phyloP scores from a whole-genome alignment of 768 basidiomycete genomes.

The Mycena sanguinolenta region DNA sequence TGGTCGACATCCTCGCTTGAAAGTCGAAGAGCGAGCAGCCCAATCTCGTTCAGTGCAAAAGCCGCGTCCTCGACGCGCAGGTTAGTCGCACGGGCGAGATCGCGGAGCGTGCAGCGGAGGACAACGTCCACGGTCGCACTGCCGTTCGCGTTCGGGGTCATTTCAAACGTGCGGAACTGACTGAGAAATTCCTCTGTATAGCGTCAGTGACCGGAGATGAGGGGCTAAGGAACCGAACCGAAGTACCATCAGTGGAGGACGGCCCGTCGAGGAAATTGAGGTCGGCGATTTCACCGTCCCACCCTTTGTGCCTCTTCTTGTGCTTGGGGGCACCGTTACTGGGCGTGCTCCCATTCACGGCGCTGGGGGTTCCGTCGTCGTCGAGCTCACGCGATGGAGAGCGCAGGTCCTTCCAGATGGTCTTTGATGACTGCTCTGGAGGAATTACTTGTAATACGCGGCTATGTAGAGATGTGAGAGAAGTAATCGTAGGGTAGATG shows the following conservation, averaged over 20 bases:
- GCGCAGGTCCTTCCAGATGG: slow-evolving; percentile 57
- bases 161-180: slow-evolving; percentile 69
- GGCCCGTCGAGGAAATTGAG: slow-evolving; percentile 49
- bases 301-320: slow-evolving; percentile 74
- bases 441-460: slow-evolving; percentile 75
- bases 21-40: slow-evolving; percentile 70
- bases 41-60: slow-evolving; percentile 90
- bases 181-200: slow-evolving; percentile 65
- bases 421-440: slow-evolving; percentile 60
- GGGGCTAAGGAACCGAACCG: slow-evolving; percentile 9
- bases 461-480: slow-evolving; percentile 40
- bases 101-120: slow-evolving; percentile 78
- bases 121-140: slow-evolving; percentile 78
- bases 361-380: slow-evolving; percentile 38
- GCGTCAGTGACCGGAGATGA: slow-evolving; percentile 16
- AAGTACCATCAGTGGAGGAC: slow-evolving; percentile 58
- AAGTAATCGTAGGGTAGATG: slow-evolving; percentile 7
- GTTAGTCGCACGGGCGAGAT: slow-evolving; percentile 85
- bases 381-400: slow-evolving; percentile 49
- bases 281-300: slow-evolving; percentile 76
- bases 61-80: slow-evolving; percentile 88
- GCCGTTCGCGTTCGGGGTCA: slow-evolving; percentile 71
- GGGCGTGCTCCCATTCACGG: slow-evolving; percentile 34
- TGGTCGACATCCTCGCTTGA: slow-evolving; percentile 43
- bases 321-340: slow-evolving; percentile 47